Base-by-base conservation (phyloP, 139 green algal species). In the Coccomyxa sp. region DNA sequence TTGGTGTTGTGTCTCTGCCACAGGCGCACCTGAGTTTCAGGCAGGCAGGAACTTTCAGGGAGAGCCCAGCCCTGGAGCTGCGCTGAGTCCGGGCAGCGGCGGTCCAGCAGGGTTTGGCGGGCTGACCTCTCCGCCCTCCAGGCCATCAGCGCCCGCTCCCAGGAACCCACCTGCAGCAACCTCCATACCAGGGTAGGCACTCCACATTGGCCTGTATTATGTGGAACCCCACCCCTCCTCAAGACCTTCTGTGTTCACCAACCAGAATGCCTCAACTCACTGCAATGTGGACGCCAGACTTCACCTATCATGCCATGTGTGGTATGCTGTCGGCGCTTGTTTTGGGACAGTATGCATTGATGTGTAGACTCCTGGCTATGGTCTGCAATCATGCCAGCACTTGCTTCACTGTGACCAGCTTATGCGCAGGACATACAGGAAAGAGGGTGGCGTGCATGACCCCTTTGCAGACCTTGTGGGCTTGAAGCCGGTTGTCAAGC, bases 391-490 rank as follows among this genome's bases (percentile, higher is more conserved):
- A 33, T 33, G 24, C 58, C 58, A 8, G 58, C 24, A 35, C 58
- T 16, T 34, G 24, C 33, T 7, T 37, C 18, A 37, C 24, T 22
- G 29, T 71, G 50, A 31, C 27, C 18, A 31, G 50, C 50, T 16
- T 37, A 18, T 29, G n/a, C 24, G n/a, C n/a, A 36, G 64, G 12
- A 36, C 64, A 36, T 58, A 71, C 69, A 70, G 77, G n/a, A 85
- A 83, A 36, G 73, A 84, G 69, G 84, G 74, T 8, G 78, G 68
- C 35, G 40, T 82, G 39, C 64, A 85, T 36, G 84, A 88, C 64
- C 84, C 84, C 18, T 88, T 88, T 76, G 82, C 83, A 18, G 78
- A 80, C 0, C 78, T 87, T n/a, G n/a, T n/a, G n/a, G n/a, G n/a
- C n/a, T n/a, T n/a, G n/a, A n/a, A n/a, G n/a, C n/a, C n/a, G n/a